phyloP scores from a whole-genome alignment of 1,284 basidiomycete genomes.

The Malassezia pachydermatis region DNA sequence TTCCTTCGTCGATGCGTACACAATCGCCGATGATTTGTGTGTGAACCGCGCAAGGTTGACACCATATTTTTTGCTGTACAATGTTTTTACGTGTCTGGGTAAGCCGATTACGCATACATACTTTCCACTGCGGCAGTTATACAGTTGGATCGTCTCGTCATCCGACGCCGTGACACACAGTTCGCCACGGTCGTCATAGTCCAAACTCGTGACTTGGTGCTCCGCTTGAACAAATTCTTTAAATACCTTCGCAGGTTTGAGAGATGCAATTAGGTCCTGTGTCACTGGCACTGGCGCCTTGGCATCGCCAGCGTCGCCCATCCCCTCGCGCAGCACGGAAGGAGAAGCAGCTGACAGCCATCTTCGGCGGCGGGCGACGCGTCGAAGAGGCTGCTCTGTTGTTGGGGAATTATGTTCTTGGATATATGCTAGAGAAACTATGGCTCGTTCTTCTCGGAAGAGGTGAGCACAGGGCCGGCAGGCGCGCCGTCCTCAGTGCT shows the following conservation, averaged over 20 bases:
- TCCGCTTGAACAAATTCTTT: conserved; percentile 48
- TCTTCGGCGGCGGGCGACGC: background rate
- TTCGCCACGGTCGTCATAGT: conserved; percentile 83
- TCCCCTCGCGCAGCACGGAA: background rate
- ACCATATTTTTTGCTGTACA: conserved; percentile 92
- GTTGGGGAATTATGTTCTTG: conserved; percentile 10
- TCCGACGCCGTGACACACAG: conserved; percentile 75
- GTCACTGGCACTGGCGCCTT: conserved; percentile 20
- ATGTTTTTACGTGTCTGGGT: conserved; percentile 57
- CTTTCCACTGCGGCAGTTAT: conserved; percentile 81
- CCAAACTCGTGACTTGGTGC: conserved; percentile 62
- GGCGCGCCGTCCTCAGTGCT: too few species aligned
- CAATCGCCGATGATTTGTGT: conserved; percentile 70
- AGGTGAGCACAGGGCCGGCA: too few species aligned
- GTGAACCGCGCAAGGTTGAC: conserved; percentile 87
- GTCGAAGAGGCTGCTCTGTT: background rate
- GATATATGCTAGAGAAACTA: too few species aligned
- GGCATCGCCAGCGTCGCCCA: background rate
- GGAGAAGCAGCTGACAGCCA: too few species aligned
- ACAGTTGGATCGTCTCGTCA: conserved; percentile 83
- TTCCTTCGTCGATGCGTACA: conserved; percentile 89
- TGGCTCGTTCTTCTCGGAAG: too few species aligned
- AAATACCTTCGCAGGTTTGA: conserved; percentile 83
- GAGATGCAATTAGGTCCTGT: conserved; percentile 29
- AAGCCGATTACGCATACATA: conserved; percentile 51